These are phyloP conservation scores for Umbelopsis ramanniana DNA, from an alignment of 192 early-diverging fungal species.

Conservation along the genomic window DNA sequence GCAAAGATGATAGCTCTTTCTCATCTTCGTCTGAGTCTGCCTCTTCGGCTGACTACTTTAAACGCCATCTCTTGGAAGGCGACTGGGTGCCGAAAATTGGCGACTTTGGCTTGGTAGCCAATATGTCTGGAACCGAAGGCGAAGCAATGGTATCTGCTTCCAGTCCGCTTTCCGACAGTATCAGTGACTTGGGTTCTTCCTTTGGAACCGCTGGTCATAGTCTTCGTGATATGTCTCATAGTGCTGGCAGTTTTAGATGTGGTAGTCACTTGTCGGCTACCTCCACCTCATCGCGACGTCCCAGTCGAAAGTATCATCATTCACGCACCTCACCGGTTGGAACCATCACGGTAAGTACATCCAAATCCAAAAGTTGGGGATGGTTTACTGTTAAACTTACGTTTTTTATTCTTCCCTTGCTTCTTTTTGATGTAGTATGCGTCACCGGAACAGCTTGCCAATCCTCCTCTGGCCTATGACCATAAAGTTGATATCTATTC, in stretches of 20 bases:
- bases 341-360: constrained; percentile 73
- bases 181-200: constrained; percentile 2
- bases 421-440: constrained; percentile 79
- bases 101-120: constrained; percentile 94
- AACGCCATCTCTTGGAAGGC: constrained; percentile 44
- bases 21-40: constrained; percentile 33
- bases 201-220: constrained; percentile 4
- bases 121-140: constrained; percentile 42
- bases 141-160: constrained; percentile 12
- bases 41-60: constrained; percentile 22
- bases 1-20: constrained; percentile 23
- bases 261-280: not conserved
- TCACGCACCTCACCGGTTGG: constrained; percentile 69
- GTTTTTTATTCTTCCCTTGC: no score
- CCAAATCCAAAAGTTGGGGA: no score
- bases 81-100: constrained; percentile 80
- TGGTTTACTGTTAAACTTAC: no score
- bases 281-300: not conserved
- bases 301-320: not conserved
- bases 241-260: not conserved
- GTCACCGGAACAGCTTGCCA: constrained; percentile 81
- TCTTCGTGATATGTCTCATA: constrained; percentile 7
- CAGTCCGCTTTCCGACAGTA: constrained; percentile 2
- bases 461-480: constrained; percentile 58
- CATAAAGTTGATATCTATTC: constrained; percentile 94